Evolutionary conservation across 164 flowering plant genomes (phyloP), one percentile per base, ranked within the genome.

Genomic region (Litsea cubeba): DNA sequence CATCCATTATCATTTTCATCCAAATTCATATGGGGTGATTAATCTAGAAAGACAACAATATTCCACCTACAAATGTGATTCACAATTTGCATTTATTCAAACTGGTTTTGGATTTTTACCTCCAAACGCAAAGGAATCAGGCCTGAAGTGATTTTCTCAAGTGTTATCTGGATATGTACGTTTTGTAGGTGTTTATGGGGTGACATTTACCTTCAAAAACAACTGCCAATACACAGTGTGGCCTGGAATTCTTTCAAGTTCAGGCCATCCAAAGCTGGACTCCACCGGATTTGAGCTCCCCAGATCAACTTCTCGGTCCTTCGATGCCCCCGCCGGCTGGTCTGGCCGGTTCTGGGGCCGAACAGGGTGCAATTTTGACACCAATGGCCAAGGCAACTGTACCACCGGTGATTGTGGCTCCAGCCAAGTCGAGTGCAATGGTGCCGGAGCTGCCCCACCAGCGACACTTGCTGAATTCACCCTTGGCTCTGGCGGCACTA

Each of bases 261-360:
- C 91, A 0, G 97, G 98, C 57, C 86, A 73, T 32, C 86, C 94
- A 1, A 79, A 71, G 1, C 84, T 90, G 0, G 90, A 80, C 35
- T 78, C 73, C 72, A 90, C 97, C 1, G 98, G 98, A 4, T 92
- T 92, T 68, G 83, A 86, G 75, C 95, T 94, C n/a, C 18, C 78
- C 8, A 81, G 79, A 28, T 88, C 85, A 22, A 57, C 70, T 23
- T 84, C 92, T 1, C 86, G 88, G 3, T 60, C 89, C 28, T 81
- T 92, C 72, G 83, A 79, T 49, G 93, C 90, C 0, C 95, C 97
- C 10, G 50, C 90, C 0, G 91, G 93, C 8, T 94, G 98, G 98
- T 89, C 97, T 3, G 98, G 97, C 51, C 84, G 97, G 1, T 89
- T 92, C 83, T 92, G 97, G 98, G 97, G 85, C 70, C 79, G 98